These are phyloP conservation scores for Acephala macrosclerotiorum DNA, from an alignment of 2,329 filamentous ascomycete genomes.

Conservation along the genomic window DNA sequence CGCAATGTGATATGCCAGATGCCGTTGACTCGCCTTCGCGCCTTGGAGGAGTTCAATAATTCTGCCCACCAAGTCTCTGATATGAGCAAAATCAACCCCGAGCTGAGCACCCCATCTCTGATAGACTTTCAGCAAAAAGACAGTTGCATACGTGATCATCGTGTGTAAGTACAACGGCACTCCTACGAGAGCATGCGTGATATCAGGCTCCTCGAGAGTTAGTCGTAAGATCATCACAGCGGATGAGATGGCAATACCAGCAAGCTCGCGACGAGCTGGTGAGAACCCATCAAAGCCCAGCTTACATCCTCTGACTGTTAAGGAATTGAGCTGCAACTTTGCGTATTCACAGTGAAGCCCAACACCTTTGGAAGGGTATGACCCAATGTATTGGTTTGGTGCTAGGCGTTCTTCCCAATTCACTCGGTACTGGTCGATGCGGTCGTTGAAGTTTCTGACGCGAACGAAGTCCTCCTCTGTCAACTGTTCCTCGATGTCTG, in stretches of 20 bases:
- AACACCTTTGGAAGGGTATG: conserved; percentile 40
- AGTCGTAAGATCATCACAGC: conserved; percentile 43
- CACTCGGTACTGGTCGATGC: conserved; percentile 47
- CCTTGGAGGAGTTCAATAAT: conserved; percentile 45
- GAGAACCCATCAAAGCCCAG: conserved; percentile 17
- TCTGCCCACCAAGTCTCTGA: conserved; percentile 43
- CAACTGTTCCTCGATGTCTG: conserved; percentile 58
- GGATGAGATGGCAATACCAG: conserved; percentile 32
- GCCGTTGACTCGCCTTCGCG: conserved; percentile 45
- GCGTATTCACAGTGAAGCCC: conserved; percentile 44
- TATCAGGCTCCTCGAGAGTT: conserved; percentile 45
- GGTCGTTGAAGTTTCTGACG: conserved; percentile 47
- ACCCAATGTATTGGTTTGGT: conserved; percentile 31
- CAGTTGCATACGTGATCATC: conserved; percentile 47
- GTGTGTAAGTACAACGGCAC: conserved; percentile 48
- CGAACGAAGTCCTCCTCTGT: conserved; percentile 47
- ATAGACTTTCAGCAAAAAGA: conserved; percentile 48
- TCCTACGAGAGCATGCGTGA: conserved; percentile 44
- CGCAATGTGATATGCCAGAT: conserved; percentile 48
- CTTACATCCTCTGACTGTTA: conserved; percentile 38
- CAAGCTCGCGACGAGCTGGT: conserved; percentile 30
- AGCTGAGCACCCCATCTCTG: conserved; percentile 46
- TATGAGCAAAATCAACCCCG: conserved; percentile 45
- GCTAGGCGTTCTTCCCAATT: conserved; percentile 46
- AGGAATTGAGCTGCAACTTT: conserved; percentile 48